Percentiles rank a stretch among this genome's conserved stretches.
phyloP scores from a whole-genome alignment of 2,329 filamentous ascomycete species.

The Ramichloridium luteum region DNA sequence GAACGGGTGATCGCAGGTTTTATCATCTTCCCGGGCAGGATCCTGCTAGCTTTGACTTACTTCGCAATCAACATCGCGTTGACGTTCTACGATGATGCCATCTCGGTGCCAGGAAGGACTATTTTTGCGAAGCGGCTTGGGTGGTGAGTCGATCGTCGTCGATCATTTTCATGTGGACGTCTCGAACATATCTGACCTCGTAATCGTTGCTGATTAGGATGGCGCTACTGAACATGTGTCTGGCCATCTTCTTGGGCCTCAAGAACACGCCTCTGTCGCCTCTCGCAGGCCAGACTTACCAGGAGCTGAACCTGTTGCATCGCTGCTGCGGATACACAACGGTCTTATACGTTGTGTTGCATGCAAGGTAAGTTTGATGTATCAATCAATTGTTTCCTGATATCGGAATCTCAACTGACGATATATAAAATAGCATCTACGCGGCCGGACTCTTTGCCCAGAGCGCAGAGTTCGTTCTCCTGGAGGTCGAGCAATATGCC shows the following conservation, averaged over 20 bases:
- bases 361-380: conserved; percentile 14
- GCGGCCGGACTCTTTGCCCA: background rate
- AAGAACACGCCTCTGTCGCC: conserved; percentile 19
- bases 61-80: conserved; percentile 11
- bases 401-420: background rate
- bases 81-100: conserved; percentile 11
- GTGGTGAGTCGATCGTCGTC: conserved; percentile 13
- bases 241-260: conserved; percentile 16
- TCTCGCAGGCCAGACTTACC: conserved; percentile 15
- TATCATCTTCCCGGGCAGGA: conserved; percentile 4
- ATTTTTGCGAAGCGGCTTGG: conserved; percentile 17
- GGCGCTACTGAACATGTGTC: conserved; percentile 15
- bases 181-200: background rate
- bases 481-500: conserved; percentile 8
- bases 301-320: conserved; percentile 17
- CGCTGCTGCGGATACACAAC: conserved; percentile 16
- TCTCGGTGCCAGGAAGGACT: conserved; percentile 6
- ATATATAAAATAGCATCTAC: conserved; percentile 1
- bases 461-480: background rate
- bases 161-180: background rate
- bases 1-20: conserved; percentile 4
- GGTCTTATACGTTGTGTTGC: conserved; percentile 12
- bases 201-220: conserved; percentile 14
- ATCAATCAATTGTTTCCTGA: too few species aligned
- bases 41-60: conserved; percentile 7